These are phyloP conservation scores for Fusarium palustre DNA, from an alignment of 2,329 filamentous ascomycete genomes.

Conservation along the genomic window DNA sequence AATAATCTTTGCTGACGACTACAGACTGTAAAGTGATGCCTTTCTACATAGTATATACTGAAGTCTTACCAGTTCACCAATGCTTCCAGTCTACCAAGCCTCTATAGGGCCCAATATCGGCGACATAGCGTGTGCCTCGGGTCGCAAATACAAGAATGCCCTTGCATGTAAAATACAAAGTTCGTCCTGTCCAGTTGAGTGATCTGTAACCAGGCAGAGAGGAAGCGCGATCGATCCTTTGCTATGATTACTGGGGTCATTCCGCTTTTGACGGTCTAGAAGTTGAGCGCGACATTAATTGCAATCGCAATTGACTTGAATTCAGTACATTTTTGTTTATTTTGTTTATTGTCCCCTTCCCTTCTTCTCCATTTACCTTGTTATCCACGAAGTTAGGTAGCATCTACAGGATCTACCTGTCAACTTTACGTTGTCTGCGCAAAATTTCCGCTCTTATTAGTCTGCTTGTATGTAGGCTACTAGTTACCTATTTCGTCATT, in stretches of 20 bases:
- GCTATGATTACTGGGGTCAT: conserved; percentile 4
- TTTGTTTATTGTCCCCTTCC: too few species aligned
- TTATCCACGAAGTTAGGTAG: too few species aligned
- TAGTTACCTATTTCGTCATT: conserved; percentile 6
- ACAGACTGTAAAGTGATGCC: conserved; percentile 1
- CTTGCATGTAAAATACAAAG: neutral
- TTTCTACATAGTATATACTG: neutral
- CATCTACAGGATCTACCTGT: neutral
- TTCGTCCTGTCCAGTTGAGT: conserved; percentile 5
- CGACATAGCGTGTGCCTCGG: neutral
- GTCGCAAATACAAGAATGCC: conserved; percentile 12
- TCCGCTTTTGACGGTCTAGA: conserved; percentile 20
- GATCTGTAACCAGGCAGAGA: neutral
- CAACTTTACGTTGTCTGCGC: conserved; percentile 4
- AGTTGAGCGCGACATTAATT: conserved; percentile 7
- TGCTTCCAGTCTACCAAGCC: neutral
- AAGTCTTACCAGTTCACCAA: neutral
- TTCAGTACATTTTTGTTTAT: neutral
- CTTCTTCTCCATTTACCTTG: neutral
- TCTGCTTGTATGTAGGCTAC: neutral
- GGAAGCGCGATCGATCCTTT: conserved; percentile 12
- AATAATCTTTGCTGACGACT: neutral
- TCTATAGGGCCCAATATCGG: neutral
- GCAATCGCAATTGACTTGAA: conserved; percentile 7
- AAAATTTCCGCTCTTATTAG: conserved; percentile 4